Evolutionary conservation across 768 basidiomycete genomes (phyloP), one percentile per base, ranked within the genome.

Genomic region (Pleurotus sapidus): DNA sequence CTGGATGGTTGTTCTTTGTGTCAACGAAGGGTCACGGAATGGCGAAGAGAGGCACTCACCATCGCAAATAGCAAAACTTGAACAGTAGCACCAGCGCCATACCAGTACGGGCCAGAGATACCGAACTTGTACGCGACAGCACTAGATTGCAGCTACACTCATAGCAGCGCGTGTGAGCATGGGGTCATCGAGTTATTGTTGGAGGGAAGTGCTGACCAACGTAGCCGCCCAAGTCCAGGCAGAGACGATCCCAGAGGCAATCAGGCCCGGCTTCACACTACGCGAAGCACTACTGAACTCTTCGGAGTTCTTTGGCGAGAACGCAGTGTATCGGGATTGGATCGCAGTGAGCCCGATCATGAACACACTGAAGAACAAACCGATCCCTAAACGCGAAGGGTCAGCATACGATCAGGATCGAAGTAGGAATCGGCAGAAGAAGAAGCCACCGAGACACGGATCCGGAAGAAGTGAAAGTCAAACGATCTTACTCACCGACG

Each of bases 191-290:
- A 9, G 30, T 23, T 17, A 43, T 2, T 5, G 20, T 39, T 20
- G 8, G 7, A 24, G 3, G n/a, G 37, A 24, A 38, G 34, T 34
- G 57, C 75, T 58, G 57, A 87, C 87, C 58, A 91, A 70, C 0
- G 89, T 91, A 17, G 89, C 90, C 2, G 88, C 89, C 77, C 87
- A 91, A n/a, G 92, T 94, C 93, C 93, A 95, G 0, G 94, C 93
- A 17, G 87, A 89, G 18, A 96, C 93, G 58, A 97, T 95, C 1
- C 95, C 95, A 25, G 91, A 85, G 0, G 94, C 93, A 58, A 97
- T 95, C 46, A 98, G 77, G 11, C 95, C 95, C 6, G 95, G 93
- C 62, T 95, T 95, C 55, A 96, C 82, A 56, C 87, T 87, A 30
- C 91, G 79, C 1, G 89, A 91, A 6, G 91, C 91, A 60, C 84